These are phyloP conservation scores for Penicillium diatomitis DNA, from an alignment of 495 filamentous ascomycete species.

Conservation along the genomic window DNA sequence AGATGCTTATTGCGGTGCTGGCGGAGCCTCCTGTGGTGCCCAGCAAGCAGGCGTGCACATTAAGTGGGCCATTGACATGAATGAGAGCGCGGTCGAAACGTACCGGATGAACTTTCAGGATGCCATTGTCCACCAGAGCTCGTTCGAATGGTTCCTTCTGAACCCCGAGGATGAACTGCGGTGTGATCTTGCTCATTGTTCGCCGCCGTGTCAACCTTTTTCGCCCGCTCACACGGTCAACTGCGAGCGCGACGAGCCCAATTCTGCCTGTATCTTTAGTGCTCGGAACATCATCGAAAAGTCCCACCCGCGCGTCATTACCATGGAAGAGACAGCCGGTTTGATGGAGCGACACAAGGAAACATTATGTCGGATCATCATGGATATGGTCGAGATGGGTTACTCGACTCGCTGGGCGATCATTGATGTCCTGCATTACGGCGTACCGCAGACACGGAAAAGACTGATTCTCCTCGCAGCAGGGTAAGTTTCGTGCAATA, in stretches of 20 bases:
- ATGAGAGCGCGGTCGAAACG: slow-evolving; percentile 43
- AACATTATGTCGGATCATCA: slow-evolving; percentile 51
- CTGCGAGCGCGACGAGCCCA: slow-evolving; percentile 59
- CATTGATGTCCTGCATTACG: slow-evolving; percentile 47
- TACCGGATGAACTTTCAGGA: slow-evolving; percentile 53
- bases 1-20: slow-evolving; percentile 69
- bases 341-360: slow-evolving; percentile 39
- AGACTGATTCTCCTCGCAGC: slow-evolving; percentile 73
- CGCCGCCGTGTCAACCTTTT: slow-evolving; percentile 77
- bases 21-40: slow-evolving; percentile 66
- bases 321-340: slow-evolving; percentile 78
- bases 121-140: slow-evolving; percentile 29
- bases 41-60: slow-evolving; percentile 49
- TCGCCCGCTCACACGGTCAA: slow-evolving; percentile 64
- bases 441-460: slow-evolving; percentile 49
- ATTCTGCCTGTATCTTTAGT: slow-evolving; percentile 61
- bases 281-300: slow-evolving; percentile 49
- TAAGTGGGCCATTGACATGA: slow-evolving; percentile 55
- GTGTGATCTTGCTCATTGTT: slow-evolving; percentile 71
- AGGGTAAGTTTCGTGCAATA: slow-evolving; percentile 39
- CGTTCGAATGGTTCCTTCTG: slow-evolving; percentile 22
- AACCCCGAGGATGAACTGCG: slow-evolving; percentile 18
- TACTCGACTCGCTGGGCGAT: slow-evolving; percentile 61
- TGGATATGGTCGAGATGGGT: slow-evolving; percentile 52
- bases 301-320: slow-evolving; percentile 60